These are phyloP conservation scores for Aspergillus japonicus DNA, from an alignment of 2,329 filamentous ascomycete genomes.

Conservation along the genomic window DNA sequence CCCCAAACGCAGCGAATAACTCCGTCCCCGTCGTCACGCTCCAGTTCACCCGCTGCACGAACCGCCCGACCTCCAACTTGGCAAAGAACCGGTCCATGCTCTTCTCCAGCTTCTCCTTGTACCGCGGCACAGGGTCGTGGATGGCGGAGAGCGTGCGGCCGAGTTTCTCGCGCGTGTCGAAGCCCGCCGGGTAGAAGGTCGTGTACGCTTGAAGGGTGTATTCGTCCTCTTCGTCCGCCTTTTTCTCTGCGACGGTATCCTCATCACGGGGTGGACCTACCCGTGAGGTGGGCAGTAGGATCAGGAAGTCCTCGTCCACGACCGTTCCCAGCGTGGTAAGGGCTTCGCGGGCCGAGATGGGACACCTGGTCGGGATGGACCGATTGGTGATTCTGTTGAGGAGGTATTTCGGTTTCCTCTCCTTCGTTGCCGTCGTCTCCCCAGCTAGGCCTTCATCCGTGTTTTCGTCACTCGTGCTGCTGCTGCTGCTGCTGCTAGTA, in stretches of 20 bases:
- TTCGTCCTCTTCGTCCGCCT: slow-evolving; percentile 30
- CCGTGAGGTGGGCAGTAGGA: slow-evolving; percentile 51
- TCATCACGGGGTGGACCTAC: slow-evolving; percentile 8
- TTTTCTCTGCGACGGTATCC: slow-evolving; percentile 11
- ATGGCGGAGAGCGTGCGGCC: slow-evolving; percentile 54
- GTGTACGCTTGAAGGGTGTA: slow-evolving; percentile 59
- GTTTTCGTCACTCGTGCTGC: not conserved
- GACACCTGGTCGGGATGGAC: slow-evolving; percentile 33
- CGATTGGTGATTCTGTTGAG: slow-evolving; percentile 49
- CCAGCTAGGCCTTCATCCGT: not conserved
- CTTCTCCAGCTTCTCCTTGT: slow-evolving; percentile 55
- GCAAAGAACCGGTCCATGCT: slow-evolving; percentile 65
- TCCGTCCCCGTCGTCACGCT: slow-evolving; percentile 40
- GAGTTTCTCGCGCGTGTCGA: slow-evolving; percentile 57
- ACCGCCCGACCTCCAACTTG: slow-evolving; percentile 51
- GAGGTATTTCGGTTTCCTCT: slow-evolving; percentile 26
- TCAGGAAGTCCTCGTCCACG: slow-evolving; percentile 60
- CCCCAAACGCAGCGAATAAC: slow-evolving; percentile 42
- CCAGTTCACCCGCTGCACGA: slow-evolving; percentile 58
- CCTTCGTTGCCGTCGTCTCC: no score
- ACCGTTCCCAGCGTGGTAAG: slow-evolving; percentile 52
- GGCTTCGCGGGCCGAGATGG: slow-evolving; percentile 16
- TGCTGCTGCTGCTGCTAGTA: not conserved
- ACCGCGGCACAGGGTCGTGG: slow-evolving; percentile 59
- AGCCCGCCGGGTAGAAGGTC: slow-evolving; percentile 59